Base-by-base conservation (phyloP, 2,329 filamentous ascomycete genomes). In the Cladosporium sp. region DNA sequence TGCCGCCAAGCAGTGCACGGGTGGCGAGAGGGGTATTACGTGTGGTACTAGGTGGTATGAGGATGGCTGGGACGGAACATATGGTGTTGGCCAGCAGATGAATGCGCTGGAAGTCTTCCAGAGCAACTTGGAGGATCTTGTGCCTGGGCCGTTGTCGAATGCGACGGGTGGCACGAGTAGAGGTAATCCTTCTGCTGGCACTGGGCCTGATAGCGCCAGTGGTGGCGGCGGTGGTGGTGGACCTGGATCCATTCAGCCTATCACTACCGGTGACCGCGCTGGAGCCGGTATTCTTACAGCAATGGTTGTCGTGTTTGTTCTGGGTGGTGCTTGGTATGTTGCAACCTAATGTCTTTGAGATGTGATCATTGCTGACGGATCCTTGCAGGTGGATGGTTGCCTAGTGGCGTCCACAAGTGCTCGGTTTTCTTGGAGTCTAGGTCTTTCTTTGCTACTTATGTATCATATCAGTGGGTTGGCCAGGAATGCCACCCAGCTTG, bases 211-310 rank as follows among this genome's bases (percentile, higher is more conserved):
- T 10, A 62, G 32, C 22, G 13, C 40, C 59, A 68, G n/a, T 58
- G 70, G 64, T 35, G 75, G 73, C 17, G 74, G 74, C 7, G 63
- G 64, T 39, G 57, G 65, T 22, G 64, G 70, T 13, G 66, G 65
- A 35, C 64, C 59, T 15, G 66, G 59, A 4, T 67, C 71, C 7
- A 69, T 68, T 57, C 61, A 70, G 32, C 60, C 73, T 1, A 78
- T 86, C 34, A 83, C 82, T 2, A 78, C 77, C 1, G 84, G 79
- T 7, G 89, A 92, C 66, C 83, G 77, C 61, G 87, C 83, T 6
- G 90, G 88, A 10, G 89, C 88, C 86, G 22, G 77, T 36, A 58
- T 58, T 20, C 22, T 58, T 24, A 58, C 56, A 7, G 28, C 50
- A 34, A 10, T 58, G 19, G 56, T 54, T 7, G 48, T 58, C 22